Percentiles rank a stretch among this genome's conserved stretches.
Evolutionary conservation across 805 yeast species (phyloP).

Genomic region (Deakozyma indianensis): DNA sequence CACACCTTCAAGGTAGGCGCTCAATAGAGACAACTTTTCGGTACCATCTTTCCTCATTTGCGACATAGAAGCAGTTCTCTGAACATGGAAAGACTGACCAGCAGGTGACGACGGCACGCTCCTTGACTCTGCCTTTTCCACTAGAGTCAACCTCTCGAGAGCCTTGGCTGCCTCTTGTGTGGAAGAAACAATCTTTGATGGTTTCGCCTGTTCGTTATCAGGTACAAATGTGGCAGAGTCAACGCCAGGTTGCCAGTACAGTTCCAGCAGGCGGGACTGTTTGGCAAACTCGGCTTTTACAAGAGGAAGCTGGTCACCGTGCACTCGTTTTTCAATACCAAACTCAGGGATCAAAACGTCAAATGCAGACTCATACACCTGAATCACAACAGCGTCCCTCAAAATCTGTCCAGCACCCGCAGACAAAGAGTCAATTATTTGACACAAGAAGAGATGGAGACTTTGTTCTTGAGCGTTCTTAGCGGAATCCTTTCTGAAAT

Average conservation of each 20-base stretch:
- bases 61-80: neutral
- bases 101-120: constrained; percentile 20
- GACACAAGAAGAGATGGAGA: constrained; percentile 70
- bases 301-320: constrained; percentile 91
- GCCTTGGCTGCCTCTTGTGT: constrained; percentile 3
- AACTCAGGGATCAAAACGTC: constrained; percentile 81
- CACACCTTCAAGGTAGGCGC: constrained; percentile 44
- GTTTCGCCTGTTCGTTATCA: constrained; percentile 13
- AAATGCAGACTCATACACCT: constrained; percentile 91
- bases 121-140: constrained; percentile 11
- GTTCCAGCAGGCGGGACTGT: constrained; percentile 48
- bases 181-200: constrained; percentile 4
- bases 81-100: neutral
- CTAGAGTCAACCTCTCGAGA: constrained; percentile 1
- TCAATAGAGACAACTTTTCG: constrained; percentile 17
- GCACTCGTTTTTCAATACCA: constrained; percentile 31
- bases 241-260: constrained; percentile 85
- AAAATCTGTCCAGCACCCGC: constrained; percentile 57
- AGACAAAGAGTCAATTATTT: constrained; percentile 63
- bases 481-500: constrained; percentile 91
- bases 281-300: constrained; percentile 86
- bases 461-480: constrained; percentile 90
- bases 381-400: constrained; percentile 75
- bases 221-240: constrained; percentile 88
- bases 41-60: constrained; percentile 12